Evolutionary conservation across 176 grass and related monocot genomes (phyloP).

Genomic region (Saccharum officinarum): DNA sequence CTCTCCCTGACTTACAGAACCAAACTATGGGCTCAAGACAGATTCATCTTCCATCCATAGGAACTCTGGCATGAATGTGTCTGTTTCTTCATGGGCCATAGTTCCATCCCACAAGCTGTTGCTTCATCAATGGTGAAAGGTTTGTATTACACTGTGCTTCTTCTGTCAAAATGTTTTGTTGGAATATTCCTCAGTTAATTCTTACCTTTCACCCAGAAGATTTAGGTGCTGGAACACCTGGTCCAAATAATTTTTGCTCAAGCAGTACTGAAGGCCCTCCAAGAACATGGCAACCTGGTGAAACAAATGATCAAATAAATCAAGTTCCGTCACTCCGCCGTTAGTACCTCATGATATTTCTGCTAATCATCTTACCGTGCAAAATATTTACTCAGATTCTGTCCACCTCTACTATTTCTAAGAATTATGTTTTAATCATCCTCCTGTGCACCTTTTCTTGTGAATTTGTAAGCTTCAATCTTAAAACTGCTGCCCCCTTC

Average conservation of each 20-base stretch:
- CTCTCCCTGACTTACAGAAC: constrained; percentile 58
- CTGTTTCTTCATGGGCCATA: constrained; percentile 71
- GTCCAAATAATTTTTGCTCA: constrained; percentile 69
- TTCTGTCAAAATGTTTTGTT: constrained; percentile 8
- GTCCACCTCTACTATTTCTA: constrained; percentile 2
- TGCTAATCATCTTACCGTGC: background rate
- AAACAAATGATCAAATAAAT: constrained; percentile 69
- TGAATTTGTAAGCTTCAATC: constrained; percentile 12
- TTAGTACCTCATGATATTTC: constrained; percentile 58
- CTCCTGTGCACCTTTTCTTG: constrained; percentile 19
- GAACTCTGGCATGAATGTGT: constrained; percentile 44
- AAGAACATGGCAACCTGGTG: constrained; percentile 50
- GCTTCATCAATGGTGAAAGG: constrained; percentile 64
- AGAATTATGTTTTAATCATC: constrained; percentile 19
- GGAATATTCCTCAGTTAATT: constrained; percentile 34
- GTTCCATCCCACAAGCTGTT: constrained; percentile 51
- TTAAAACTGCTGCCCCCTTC: background rate
- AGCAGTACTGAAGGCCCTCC: constrained; percentile 61
- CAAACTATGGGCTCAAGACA: constrained; percentile 48
- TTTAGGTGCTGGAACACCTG: constrained; percentile 44
- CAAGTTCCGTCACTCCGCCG: constrained; percentile 62
- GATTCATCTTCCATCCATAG: constrained; percentile 56
- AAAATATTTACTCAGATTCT: constrained; percentile 9
- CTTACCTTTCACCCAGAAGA: constrained; percentile 56
- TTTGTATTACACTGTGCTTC: constrained; percentile 22